Conservation (phyloP, 345 rosid species). For the Arabis hirsuta region DNA sequence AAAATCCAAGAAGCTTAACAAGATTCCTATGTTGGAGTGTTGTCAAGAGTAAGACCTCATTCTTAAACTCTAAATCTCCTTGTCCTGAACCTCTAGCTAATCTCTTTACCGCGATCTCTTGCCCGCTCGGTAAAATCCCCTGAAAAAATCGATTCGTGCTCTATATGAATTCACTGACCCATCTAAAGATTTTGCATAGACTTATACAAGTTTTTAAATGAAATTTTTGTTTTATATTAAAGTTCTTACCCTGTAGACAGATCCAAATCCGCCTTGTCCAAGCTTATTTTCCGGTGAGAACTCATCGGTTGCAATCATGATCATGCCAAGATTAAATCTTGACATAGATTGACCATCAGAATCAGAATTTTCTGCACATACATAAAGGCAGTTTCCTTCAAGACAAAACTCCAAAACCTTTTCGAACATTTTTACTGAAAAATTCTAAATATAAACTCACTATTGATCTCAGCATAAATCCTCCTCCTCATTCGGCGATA, state of each 20-base stretch:
- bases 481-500: conserved; percentile 29
- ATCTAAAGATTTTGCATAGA: neutral
- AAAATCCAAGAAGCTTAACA: conserved; percentile 60
- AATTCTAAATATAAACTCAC: conserved; percentile 12
- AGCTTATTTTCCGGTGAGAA: conserved; percentile 47
- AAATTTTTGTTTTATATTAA: neutral
- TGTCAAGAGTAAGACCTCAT: conserved; percentile 55
- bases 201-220: neutral
- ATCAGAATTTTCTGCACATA: conserved; percentile 34
- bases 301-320: conserved; percentile 35
- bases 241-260: conserved; percentile 50
- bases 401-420: neutral
- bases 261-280: conserved; percentile 57
- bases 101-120: conserved; percentile 57
- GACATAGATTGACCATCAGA: conserved; percentile 34
- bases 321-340: conserved; percentile 39
- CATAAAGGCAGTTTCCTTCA: neutral
- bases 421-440: neutral
- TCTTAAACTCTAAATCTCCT: conserved; percentile 60
- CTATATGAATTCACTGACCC: neutral
- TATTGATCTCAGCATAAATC: conserved; percentile 26
- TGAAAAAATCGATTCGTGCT: conserved; percentile 23
- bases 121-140: conserved; percentile 54
- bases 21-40: conserved; percentile 67
- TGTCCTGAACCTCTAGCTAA: conserved; percentile 51